Base-by-base conservation (phyloP, 2,329 filamentous ascomycete species). In the Paracamarosporium sp. region DNA sequence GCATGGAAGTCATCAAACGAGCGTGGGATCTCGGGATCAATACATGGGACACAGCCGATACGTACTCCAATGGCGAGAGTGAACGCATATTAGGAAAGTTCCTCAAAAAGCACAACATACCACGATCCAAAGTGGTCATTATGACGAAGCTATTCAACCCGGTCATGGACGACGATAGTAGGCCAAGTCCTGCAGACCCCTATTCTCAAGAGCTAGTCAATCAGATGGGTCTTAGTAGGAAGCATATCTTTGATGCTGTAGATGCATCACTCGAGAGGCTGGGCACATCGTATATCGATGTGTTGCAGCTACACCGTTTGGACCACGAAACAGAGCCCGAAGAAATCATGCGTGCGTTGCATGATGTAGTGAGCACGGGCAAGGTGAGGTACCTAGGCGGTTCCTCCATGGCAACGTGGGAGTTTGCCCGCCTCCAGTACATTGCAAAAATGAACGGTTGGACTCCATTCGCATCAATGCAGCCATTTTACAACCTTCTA, bases 241-340 rank as follows among this genome's bases (percentile, higher is more conserved):
- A 73, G 33, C 69, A 74, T 45, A 78, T 78, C 28, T 71, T 79
- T 51, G 72, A 76, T 25, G 76, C 76, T 0, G 76, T 78, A 2
- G 68, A 77, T 3, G 12, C 17, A 9, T 40, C 22, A 6, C 48
- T 50, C 45, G 50, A 40, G 54, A 72, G 84, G 8, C 74, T 88
- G 46, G 80, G 79, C 9, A 84, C 81, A 0, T 27, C 31, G 11
- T 87, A 87, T 70, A 82, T 86, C 60, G 85, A 88, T 61, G 79
- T 86, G 13, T 77, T 86, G 3, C 84, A 87, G 67, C 82, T 88
- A 50, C 86, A 88, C 65, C 80, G 85, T 1, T 78, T 85, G 3
- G 85, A 88, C 62, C 75, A 73, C 4, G 76, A 80, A 1, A 81
- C 79, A 3, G 80, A 82, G 0, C 70, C 79, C 3, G 83, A 86